These are phyloP conservation scores for Phyllosticta citribraziliensis DNA, from an alignment of 2,329 filamentous ascomycete genomes.

Conservation along the genomic window DNA sequence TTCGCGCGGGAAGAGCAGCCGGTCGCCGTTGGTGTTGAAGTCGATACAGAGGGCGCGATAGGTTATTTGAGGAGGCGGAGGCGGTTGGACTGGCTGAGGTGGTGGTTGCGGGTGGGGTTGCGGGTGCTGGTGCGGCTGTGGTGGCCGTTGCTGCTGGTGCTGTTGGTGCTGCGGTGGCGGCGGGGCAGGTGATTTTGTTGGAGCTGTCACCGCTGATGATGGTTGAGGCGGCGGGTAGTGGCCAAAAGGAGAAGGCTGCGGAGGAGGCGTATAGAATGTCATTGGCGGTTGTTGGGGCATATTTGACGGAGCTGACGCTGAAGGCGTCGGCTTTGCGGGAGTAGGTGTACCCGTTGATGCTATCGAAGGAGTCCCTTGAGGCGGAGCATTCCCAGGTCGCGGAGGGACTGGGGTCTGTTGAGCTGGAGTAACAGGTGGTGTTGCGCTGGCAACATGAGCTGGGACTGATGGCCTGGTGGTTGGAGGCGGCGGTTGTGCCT, in stretches of 20 bases:
- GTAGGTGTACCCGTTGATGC: neutral
- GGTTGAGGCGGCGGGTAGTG: slow-evolving; percentile 4
- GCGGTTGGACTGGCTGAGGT: neutral
- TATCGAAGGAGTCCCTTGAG: neutral
- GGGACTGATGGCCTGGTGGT: neutral
- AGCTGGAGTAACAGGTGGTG: neutral
- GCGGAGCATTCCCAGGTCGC: neutral
- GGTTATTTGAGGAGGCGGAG: neutral
- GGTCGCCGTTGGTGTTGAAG: slow-evolving; percentile 49
- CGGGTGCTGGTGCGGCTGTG: neutral
- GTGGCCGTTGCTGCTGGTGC: slow-evolving; percentile 43
- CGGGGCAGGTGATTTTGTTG: neutral
- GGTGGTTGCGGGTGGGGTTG: slow-evolving; percentile 1
- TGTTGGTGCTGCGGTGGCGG: slow-evolving; percentile 25
- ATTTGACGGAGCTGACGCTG: slow-evolving; percentile 1
- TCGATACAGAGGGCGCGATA: slow-evolving; percentile 25
- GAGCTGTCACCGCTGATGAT: neutral
- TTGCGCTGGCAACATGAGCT: neutral
- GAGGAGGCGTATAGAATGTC: slow-evolving; percentile 7
- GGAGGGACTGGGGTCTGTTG: neutral
- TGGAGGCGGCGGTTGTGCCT: neutral
- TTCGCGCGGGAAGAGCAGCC: slow-evolving; percentile 69
- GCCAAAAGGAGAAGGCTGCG: neutral
- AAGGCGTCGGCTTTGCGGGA: neutral
- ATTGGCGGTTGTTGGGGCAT: slow-evolving; percentile 10